phyloP scores from a whole-genome alignment of 2,329 filamentous ascomycete species.

The Diplodia scrobiculata region DNA sequence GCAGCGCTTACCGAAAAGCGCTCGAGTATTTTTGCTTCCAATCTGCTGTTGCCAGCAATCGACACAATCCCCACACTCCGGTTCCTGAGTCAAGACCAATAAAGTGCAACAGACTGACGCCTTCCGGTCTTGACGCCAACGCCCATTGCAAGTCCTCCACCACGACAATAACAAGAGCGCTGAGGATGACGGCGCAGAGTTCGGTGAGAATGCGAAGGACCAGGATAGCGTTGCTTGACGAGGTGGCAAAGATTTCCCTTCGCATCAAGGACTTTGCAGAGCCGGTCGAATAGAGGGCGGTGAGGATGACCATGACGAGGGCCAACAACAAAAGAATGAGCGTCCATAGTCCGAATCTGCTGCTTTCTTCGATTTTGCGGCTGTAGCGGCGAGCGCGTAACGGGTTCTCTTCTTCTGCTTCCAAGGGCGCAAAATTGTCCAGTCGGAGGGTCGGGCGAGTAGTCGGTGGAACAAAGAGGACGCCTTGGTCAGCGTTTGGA shows the following conservation, averaged over 20 bases:
- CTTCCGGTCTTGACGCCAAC: slow-evolving; percentile 11
- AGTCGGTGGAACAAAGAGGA: slow-evolving; percentile 4
- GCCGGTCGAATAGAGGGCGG: slow-evolving; percentile 18
- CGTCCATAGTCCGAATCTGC: slow-evolving; percentile 18
- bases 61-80: slow-evolving; percentile 14
- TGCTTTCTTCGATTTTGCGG: slow-evolving; percentile 18
- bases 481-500: slow-evolving; percentile 2
- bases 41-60: slow-evolving; percentile 11
- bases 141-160: slow-evolving; percentile 26
- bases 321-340: slow-evolving; percentile 10
- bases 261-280: slow-evolving; percentile 19
- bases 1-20: slow-evolving; percentile 6
- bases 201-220: slow-evolving; percentile 25
- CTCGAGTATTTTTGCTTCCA: slow-evolving; percentile 24
- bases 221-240: slow-evolving; percentile 14
- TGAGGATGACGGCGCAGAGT: slow-evolving; percentile 12
- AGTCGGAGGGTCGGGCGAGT: not conserved
- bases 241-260: slow-evolving; percentile 11
- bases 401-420: not conserved
- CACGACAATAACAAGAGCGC: slow-evolving; percentile 7
- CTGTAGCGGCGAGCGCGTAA: slow-evolving; percentile 12
- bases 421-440: not conserved
- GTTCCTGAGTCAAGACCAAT: slow-evolving; percentile 17
- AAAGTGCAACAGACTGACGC: slow-evolving; percentile 15
- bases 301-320: slow-evolving; percentile 9